Evolutionary conservation across 768 basidiomycete genomes (phyloP).

Genomic region (Podaxis carcinomalis): DNA sequence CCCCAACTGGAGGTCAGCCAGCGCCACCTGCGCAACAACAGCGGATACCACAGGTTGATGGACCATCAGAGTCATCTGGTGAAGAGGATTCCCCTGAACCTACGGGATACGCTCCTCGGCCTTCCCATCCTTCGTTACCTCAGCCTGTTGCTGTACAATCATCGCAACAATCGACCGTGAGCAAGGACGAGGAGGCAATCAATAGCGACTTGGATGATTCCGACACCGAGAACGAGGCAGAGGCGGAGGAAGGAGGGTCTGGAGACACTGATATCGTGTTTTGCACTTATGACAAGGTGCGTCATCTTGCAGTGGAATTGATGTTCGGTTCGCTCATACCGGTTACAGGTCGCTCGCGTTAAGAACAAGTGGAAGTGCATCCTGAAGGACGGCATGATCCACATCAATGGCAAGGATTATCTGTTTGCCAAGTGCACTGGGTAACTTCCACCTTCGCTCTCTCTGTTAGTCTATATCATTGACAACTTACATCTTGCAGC

Average conservation of each 20-base stretch:
- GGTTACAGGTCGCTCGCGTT: constrained; percentile 84
- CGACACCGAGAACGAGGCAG: constrained; percentile 83
- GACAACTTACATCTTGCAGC: constrained; percentile 17
- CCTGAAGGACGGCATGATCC: constrained; percentile 96
- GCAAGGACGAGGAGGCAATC: constrained; percentile 74
- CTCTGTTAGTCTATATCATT: neutral
- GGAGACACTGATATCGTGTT: constrained; percentile 91
- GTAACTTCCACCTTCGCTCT: constrained; percentile 40
- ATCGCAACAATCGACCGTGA: constrained; percentile 25
- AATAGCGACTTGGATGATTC: constrained; percentile 97
- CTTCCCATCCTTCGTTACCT: constrained; percentile 75
- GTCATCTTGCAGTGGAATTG: neutral
- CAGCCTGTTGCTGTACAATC: constrained; percentile 43
- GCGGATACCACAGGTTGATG: constrained; percentile 77
- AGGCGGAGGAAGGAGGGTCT: constrained; percentile 69
- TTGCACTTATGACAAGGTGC: constrained; percentile 97
- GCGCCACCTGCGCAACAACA: constrained; percentile 22
- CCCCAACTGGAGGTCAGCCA: constrained; percentile 12
- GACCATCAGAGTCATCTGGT: constrained; percentile 67
- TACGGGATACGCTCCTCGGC: constrained; percentile 59
- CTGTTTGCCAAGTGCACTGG: constrained; percentile 96
- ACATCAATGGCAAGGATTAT: constrained; percentile 96
- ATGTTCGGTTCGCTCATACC: constrained; percentile 5
- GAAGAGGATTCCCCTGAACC: constrained; percentile 64
- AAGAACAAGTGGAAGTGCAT: constrained; percentile 99